Conservation (phyloP, 2,329 filamentous ascomycete species). For the Emydomyces testavorans region DNA sequence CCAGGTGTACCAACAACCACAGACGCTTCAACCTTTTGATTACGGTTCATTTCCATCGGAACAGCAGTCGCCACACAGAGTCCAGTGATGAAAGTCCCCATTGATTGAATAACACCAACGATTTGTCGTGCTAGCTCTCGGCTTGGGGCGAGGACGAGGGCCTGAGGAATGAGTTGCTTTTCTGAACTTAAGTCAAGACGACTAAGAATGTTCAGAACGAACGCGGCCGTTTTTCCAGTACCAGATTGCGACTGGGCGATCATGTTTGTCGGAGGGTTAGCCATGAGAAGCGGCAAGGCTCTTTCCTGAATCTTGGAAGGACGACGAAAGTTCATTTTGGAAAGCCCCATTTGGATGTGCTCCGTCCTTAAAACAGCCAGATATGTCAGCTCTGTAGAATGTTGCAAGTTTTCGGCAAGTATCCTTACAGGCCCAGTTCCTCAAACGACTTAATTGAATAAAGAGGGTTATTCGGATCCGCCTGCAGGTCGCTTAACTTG, state of each 20-base stretch:
- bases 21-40: slow-evolving; percentile 57
- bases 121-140: slow-evolving; percentile 94
- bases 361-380: slow-evolving; percentile 35
- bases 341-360: slow-evolving; percentile 64
- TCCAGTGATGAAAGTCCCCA: slow-evolving; percentile 71
- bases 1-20: slow-evolving; percentile 90
- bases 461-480: slow-evolving; percentile 74
- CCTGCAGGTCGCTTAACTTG: slow-evolving; percentile 79
- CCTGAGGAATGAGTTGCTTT: slow-evolving; percentile 55
- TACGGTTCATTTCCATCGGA: slow-evolving; percentile 59
- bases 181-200: slow-evolving; percentile 63
- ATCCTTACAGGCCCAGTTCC: slow-evolving; percentile 69
- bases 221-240: slow-evolving; percentile 94
- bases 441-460: slow-evolving; percentile 76
- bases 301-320: slow-evolving; percentile 97
- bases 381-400: not conserved
- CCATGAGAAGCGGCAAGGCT: slow-evolving; percentile 77
- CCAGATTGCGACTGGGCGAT: slow-evolving; percentile 99
- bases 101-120: slow-evolving; percentile 66
- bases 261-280: slow-evolving; percentile 80
- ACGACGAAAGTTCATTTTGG: slow-evolving; percentile 76
- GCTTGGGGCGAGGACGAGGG: slow-evolving; percentile 78
- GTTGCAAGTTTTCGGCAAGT: not conserved
- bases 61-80: slow-evolving; percentile 72
- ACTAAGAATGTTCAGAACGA: slow-evolving; percentile 81